Base-by-base conservation (phyloP, 106 monocot genomes). In the Apostasia shenzhenica region DNA sequence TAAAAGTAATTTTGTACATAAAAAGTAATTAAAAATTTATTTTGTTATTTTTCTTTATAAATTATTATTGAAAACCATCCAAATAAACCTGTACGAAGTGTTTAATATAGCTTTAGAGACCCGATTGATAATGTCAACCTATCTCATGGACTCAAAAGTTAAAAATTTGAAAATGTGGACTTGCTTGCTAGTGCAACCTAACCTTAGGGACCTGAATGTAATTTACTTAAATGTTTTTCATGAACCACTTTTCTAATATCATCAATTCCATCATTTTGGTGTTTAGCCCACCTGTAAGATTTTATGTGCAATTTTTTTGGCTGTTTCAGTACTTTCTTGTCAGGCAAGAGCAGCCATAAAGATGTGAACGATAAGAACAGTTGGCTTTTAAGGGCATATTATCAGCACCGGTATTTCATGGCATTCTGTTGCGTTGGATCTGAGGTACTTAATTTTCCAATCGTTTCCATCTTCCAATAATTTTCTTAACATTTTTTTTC, bases 351-450 rank as follows among this genome's bases (percentile, higher is more conserved):
- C 68, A 94, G 91, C 64, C 94, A 94, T 72, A 94, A 94, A 76
- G 91, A 94, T 81, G 88, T 94, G 7, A 91, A 80, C 63, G 88
- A 91, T 80, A 81, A 76, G 45, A 85, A 73, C 50, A 94, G 83
- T 72, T 94, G 91, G 94, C 85, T 94, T 67, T 76, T 94, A 52
- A 91, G 75, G 68, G 68, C 83, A 70, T 94, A 91, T 68, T 95
- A 95, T 73, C 82, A 83, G 8, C 65, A 91, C 53, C 83, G 95
- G 1, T 67, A 68, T 40, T 95, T 95, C 74, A 92, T 95, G 95
- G 91, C 86, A 51, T 95, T 86, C 47, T 95, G 91, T 70, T 95
- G 95, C 76, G 91, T 95, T 43, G 88, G 82, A 79, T 95, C 82
- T 68, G 95, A 95, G 95, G 95, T 81, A 73, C 14, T 64, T 56